Evolutionary conservation across 805 yeast genomes (phyloP).

Genomic region (Starmera pachycereana): DNA sequence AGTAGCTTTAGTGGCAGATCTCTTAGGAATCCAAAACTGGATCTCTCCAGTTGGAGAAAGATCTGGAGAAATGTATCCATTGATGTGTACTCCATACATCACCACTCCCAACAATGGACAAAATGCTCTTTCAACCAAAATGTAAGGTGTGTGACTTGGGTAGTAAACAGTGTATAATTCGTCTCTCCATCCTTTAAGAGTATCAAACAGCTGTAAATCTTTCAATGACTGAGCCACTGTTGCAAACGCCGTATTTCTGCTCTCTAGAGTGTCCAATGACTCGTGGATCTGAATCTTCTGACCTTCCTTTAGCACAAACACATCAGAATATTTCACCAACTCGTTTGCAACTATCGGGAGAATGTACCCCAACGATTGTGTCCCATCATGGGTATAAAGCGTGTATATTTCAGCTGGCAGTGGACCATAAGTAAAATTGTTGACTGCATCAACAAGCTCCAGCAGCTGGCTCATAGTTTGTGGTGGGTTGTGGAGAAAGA

Average conservation of each 20-base stretch:
- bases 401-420: slow-evolving; percentile 1
- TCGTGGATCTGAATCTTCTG: slow-evolving; percentile 20
- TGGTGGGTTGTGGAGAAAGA: too few species aligned
- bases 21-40: slow-evolving; percentile 75
- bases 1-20: slow-evolving; percentile 72
- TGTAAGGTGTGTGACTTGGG: slow-evolving; percentile 44
- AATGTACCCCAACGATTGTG: slow-evolving; percentile 7
- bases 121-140: slow-evolving; percentile 70
- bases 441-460: slow-evolving; percentile 16
- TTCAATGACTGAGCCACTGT: slow-evolving; percentile 33
- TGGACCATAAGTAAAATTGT: slow-evolving; percentile 17
- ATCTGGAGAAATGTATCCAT: slow-evolving; percentile 55
- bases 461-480: neutral
- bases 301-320: slow-evolving; percentile 16
- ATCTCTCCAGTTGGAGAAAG: slow-evolving; percentile 28
- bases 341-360: slow-evolving; percentile 6
- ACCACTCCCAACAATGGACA: slow-evolving; percentile 76
- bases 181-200: slow-evolving; percentile 69
- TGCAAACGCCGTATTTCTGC: slow-evolving; percentile 31
- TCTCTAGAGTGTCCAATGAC: slow-evolving; percentile 26
- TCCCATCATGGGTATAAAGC: slow-evolving; percentile 10
- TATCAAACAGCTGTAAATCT: slow-evolving; percentile 23
- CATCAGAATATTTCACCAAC: slow-evolving; percentile 3
- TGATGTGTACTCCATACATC: slow-evolving; percentile 84
- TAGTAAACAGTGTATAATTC: slow-evolving; percentile 71